These are phyloP conservation scores for Tricholoma terreum DNA, from an alignment of 768 basidiomycete species.

Conservation along the genomic window DNA sequence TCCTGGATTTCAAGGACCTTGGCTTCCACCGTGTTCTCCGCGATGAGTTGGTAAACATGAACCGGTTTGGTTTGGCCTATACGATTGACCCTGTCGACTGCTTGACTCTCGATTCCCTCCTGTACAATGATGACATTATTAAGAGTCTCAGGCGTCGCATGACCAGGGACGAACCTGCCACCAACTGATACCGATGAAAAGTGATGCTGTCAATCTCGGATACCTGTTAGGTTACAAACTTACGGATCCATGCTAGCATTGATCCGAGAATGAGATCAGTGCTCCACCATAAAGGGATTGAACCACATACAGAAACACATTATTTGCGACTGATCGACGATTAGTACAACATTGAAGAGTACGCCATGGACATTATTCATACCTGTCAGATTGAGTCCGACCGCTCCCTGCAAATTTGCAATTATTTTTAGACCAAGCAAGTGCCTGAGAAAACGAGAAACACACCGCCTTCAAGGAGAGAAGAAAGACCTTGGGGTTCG, in stretches of 20 bases:
- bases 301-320: conserved; percentile 63
- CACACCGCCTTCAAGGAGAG: conserved; percentile 76
- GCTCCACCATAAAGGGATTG: background rate
- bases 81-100: conserved; percentile 77
- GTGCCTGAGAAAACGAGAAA: background rate
- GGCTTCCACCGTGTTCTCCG: conserved; percentile 85
- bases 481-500: conserved; percentile 77
- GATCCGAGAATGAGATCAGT: conserved; percentile 7
- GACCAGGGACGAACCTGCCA: conserved; percentile 52
- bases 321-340: conserved; percentile 60
- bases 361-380: conserved; percentile 1
- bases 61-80: conserved; percentile 84
- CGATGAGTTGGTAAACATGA: conserved; percentile 86
- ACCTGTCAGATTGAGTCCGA: conserved; percentile 81
- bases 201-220: background rate
- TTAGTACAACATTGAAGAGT: background rate
- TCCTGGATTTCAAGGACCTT: conserved; percentile 89
- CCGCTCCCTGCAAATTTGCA: conserved; percentile 51
- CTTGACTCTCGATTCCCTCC: conserved; percentile 84
- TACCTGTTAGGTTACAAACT: conserved; percentile 27
- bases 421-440: background rate
- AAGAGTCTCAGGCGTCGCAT: background rate
- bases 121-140: conserved; percentile 19
- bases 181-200: conserved; percentile 47
- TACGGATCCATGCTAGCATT: conserved; percentile 74